phyloP scores from a whole-genome alignment of 2,329 filamentous ascomycete species.

The Pseudogymnoascus sp. region DNA sequence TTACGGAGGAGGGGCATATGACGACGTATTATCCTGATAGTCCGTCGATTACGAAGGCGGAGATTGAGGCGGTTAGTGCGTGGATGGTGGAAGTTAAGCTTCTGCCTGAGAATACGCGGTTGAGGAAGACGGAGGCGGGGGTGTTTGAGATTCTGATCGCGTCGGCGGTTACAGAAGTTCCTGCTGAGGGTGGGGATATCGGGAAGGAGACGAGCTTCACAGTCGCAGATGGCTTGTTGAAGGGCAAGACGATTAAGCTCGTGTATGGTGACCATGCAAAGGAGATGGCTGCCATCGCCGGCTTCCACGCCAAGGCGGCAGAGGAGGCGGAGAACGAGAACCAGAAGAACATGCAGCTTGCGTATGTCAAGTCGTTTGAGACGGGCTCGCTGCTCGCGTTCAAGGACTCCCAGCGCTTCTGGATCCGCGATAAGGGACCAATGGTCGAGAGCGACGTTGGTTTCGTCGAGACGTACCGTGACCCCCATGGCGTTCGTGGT shows the following conservation, averaged over 20 bases:
- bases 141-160: constrained; percentile 69
- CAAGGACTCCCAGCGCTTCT: constrained; percentile 71
- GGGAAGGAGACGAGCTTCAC: constrained; percentile 56
- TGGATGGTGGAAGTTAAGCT: constrained; percentile 66
- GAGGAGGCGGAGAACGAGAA: constrained; percentile 65
- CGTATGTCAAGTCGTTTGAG: constrained; percentile 68
- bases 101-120: constrained; percentile 67
- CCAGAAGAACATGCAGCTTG: constrained; percentile 63
- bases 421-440: constrained; percentile 77
- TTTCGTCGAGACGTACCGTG: constrained; percentile 79
- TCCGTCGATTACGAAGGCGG: constrained; percentile 61
- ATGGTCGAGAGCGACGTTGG: constrained; percentile 74
- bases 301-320: constrained; percentile 59
- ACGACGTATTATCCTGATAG: constrained; percentile 78
- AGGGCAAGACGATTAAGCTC: constrained; percentile 61
- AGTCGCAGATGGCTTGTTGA: constrained; percentile 49
- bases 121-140: constrained; percentile 56
- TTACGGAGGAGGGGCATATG: constrained; percentile 65
- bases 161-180: constrained; percentile 54
- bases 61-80: constrained; percentile 64
- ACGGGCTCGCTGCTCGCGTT: constrained; percentile 67
- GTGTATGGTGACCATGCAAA: constrained; percentile 67
- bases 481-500: constrained; percentile 70
- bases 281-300: constrained; percentile 61
- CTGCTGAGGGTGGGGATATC: constrained; percentile 57